Conservation (phyloP, 2,329 filamentous ascomycete genomes). For the Ophiostoma sp. region DNA sequence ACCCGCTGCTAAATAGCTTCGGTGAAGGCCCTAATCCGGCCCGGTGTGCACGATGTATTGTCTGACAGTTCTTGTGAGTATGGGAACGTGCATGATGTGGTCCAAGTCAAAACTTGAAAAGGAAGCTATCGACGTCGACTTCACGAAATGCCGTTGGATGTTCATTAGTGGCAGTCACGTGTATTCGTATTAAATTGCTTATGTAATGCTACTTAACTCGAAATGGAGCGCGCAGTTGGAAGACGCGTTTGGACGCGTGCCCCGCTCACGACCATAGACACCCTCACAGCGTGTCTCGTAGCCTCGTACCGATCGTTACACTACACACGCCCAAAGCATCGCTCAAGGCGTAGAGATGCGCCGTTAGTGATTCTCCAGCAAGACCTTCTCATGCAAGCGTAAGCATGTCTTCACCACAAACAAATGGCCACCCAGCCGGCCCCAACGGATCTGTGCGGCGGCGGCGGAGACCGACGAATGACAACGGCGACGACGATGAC, state of each 20-base stretch:
- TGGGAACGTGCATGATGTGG: too few species aligned
- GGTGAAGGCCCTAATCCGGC: not conserved
- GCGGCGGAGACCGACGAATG: slow-evolving; percentile 42
- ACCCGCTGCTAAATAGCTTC: not conserved
- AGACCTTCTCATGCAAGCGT: not conserved
- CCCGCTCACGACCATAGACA: slow-evolving; percentile 17
- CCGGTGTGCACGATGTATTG: not conserved
- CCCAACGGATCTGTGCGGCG: slow-evolving; percentile 29
- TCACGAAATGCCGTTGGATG: not conserved
- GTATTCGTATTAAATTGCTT: not conserved
- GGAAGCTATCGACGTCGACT: not conserved
- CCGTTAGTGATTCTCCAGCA: not conserved
- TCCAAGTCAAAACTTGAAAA: not conserved
- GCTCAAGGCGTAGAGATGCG: not conserved
- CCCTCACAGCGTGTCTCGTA: not conserved
- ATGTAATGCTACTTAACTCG: not conserved
- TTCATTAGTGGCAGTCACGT: not conserved
- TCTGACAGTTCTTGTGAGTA: too few species aligned
- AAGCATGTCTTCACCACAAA: slow-evolving; percentile 36
- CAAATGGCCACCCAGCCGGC: slow-evolving; percentile 40
- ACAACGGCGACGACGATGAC: slow-evolving; percentile 37
- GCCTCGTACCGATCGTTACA: slow-evolving; percentile 15
- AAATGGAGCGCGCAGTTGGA: not conserved
- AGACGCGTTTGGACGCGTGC: slow-evolving; percentile 21
- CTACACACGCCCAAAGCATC: not conserved